phyloP scores from a whole-genome alignment of 139 green algal species.

The Picochlorum costavermella region DNA sequence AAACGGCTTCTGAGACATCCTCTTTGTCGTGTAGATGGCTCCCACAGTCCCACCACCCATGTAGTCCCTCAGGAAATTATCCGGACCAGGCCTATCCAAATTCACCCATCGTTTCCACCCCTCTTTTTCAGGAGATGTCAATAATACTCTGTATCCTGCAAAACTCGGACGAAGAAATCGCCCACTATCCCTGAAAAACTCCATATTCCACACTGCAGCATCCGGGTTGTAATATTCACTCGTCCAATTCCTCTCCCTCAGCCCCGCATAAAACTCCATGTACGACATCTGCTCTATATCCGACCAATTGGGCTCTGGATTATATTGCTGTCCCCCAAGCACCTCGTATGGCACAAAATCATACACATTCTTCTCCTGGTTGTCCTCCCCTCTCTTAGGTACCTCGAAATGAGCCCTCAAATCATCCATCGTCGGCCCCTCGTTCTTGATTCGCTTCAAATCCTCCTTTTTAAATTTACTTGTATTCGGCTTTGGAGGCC shows the following conservation, averaged over 20 bases:
- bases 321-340: conserved; percentile 9
- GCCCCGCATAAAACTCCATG: conserved; percentile 53
- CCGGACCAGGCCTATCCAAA: conserved; percentile 21
- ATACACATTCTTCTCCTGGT: conserved; percentile 3
- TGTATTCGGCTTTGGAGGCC: conserved; percentile 21
- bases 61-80: conserved; percentile 31
- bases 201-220: conserved; percentile 47
- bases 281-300: conserved; percentile 45
- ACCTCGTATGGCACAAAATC: conserved; percentile 34
- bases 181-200: conserved; percentile 53
- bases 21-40: conserved; percentile 23
- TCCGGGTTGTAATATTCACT: conserved; percentile 32
- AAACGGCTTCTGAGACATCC: conserved; percentile 5
- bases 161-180: conserved; percentile 38
- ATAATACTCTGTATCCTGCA: conserved; percentile 48
- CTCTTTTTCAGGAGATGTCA: conserved; percentile 29
- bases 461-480: conserved; percentile 26
- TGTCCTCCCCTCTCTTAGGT: not conserved
- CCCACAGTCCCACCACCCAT: conserved; percentile 24
- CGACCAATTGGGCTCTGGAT: conserved; percentile 57
- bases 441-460: conserved; percentile 40
- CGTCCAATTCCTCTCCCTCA: conserved; percentile 75
- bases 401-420: conserved; percentile 27
- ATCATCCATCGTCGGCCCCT: conserved; percentile 36
- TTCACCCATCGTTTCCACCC: conserved; percentile 30